phyloP scores from a whole-genome alignment of 768 basidiomycete species.

The Sporobolomyces phaffii region DNA sequence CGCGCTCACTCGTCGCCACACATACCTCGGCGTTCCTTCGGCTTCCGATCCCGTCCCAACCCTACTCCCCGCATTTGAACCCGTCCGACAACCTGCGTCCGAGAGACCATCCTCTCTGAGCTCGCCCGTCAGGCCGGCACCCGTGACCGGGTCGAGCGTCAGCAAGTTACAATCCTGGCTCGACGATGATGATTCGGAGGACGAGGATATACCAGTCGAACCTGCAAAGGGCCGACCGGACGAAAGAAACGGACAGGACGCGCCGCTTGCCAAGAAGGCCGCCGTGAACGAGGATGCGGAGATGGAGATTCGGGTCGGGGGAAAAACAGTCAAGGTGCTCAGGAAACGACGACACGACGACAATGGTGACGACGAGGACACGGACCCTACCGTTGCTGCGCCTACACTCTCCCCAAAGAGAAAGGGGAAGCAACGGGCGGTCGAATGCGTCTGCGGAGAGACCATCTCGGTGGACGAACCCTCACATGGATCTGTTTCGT shows the following conservation, averaged over 20 bases:
- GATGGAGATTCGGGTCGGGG: constrained; percentile 22
- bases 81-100: not conserved
- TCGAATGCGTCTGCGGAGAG: constrained; percentile 16
- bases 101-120: too few species aligned
- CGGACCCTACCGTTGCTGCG: not conserved
- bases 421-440: constrained; percentile 22
- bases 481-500: not conserved
- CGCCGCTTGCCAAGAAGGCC: not conserved
- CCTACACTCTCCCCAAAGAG: not conserved
- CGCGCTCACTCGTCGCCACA: constrained; percentile 23
- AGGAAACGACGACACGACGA: constrained; percentile 10
- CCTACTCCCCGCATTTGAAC: constrained; percentile 15
- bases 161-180: constrained; percentile 31
- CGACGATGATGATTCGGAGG: constrained; percentile 28
- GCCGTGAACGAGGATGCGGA: not conserved
- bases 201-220: not conserved
- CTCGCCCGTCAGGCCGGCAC: not conserved
- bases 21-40: constrained; percentile 3
- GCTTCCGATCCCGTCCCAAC: not conserved
- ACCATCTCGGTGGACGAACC: not conserved
- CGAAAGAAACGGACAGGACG: not conserved
- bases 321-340: constrained; percentile 22
- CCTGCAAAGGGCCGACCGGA: not conserved
- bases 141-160: not conserved
- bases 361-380: not conserved